Base-by-base conservation (phyloP, 202 grass and related monocot species). In the Alloteropsis angusta region DNA sequence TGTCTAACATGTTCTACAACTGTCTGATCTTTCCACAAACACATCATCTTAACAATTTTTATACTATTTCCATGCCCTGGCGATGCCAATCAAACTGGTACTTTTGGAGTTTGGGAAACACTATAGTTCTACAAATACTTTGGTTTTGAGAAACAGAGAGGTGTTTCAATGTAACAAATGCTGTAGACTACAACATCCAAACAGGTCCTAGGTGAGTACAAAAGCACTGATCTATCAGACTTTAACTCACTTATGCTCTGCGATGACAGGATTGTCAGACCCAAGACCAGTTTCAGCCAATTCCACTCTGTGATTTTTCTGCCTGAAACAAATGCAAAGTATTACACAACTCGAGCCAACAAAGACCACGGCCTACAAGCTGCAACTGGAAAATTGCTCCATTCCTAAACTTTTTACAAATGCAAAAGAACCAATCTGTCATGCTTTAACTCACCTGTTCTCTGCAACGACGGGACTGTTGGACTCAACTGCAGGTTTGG, bases 241-340 rank as follows among this genome's bases (percentile, higher is more conserved):
- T 9, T 4, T 10, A 35, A 59, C 77, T 45, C 47, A 90, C 88
- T 49, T 77, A 42, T 84, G 21, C 52, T 42, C 37, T 65, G 72
- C 8, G 17, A 46, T 38, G 18, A 72, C 15, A 49, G 46, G 69
- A 80, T 58, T 80, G 50, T 70, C 5, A 0, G 52, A 80, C 26
- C 13, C 18, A 15, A 36, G 52, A 60, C 18, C 53, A 57, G 28
- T 21, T 80, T 70, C 22, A 8, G 26, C 18, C 50, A 46, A 18
- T 36, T 45, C 26, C 77, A 85, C 80, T 48, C 85, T 85, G 39
- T 39, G 17, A 73, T 65, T 84, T 59, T 85, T 67, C 66, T 84
- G 72, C 49, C 85, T 94, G 83, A 75, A 81, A 88, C 44, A 74
- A 30, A 50, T 15, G 13, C 7, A 46, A 34, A 62, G 37, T 13